Evolutionary conservation across 108 stramenopile species (phyloP).

Genomic region (Seminavis robusta): DNA sequence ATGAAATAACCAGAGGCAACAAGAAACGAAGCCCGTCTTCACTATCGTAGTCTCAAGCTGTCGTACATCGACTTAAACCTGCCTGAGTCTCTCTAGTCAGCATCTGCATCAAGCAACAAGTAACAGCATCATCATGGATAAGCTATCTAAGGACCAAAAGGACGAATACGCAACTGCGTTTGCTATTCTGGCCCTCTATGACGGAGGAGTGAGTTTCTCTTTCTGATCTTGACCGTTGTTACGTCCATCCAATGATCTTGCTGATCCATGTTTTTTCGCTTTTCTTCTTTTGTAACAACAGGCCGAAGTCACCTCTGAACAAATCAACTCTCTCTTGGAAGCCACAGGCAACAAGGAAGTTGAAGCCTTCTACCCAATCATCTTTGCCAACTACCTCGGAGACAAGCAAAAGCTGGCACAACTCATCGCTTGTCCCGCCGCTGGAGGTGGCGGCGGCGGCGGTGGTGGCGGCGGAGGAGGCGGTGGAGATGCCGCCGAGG

Average conservation of each 20-base stretch:
- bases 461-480: constrained; percentile 73
- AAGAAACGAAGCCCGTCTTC: no score
- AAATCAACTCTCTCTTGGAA: constrained; percentile 82
- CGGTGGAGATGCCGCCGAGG: constrained; percentile 57
- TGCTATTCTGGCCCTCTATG: constrained; percentile 92
- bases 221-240: neutral
- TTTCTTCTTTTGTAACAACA: constrained; percentile 4
- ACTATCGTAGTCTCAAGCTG: no score
- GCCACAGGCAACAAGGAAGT: constrained; percentile 94
- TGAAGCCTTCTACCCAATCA: constrained; percentile 93
- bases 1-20: no score
- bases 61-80: constrained; percentile 32
- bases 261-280: neutral
- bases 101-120: neutral
- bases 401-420: constrained; percentile 76
- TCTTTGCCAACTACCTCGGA: constrained; percentile 85
- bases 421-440: constrained; percentile 77
- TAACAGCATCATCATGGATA: constrained; percentile 59
- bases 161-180: constrained; percentile 91
- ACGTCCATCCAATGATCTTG: neutral
- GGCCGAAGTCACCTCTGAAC: constrained; percentile 89
- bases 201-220: constrained; percentile 77
- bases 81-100: constrained; percentile 32
- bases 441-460: constrained; percentile 79
- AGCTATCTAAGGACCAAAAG: constrained; percentile 86